Conservation (phyloP, 1,139 yeast species). For the Yamadazyma atlantica region DNA sequence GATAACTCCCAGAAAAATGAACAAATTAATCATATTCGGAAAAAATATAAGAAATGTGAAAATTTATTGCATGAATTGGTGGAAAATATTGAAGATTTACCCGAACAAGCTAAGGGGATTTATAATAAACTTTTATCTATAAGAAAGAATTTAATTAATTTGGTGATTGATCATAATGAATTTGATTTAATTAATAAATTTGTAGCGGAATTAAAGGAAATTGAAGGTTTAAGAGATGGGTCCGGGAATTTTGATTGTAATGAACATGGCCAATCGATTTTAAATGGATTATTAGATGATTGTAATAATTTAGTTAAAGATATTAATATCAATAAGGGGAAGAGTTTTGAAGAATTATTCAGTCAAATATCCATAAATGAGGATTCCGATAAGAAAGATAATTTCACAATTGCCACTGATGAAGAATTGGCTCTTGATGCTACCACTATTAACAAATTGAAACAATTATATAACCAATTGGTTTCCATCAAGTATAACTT, state of each 20-base stretch:
- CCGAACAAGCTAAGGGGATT: slow-evolving; percentile 50
- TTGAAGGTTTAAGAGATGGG: slow-evolving; percentile 33
- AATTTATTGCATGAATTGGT: slow-evolving; percentile 54
- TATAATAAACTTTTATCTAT: slow-evolving; percentile 48
- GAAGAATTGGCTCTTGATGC: slow-evolving; percentile 7
- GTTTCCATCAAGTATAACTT: slow-evolving; percentile 66
- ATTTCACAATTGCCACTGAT: slow-evolving; percentile 3
- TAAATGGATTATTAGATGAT: slow-evolving; percentile 77
- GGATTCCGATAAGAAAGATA: neutral
- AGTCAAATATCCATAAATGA: slow-evolving; percentile 25
- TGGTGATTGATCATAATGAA: slow-evolving; percentile 24
- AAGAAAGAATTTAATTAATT: slow-evolving; percentile 34
- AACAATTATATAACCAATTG: slow-evolving; percentile 38
- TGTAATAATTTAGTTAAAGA: slow-evolving; percentile 76
- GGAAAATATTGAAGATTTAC: slow-evolving; percentile 54
- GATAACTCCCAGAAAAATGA: slow-evolving; percentile 38
- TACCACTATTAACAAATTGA: slow-evolving; percentile 16
- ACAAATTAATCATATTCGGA: slow-evolving; percentile 57
- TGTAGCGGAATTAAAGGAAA: slow-evolving; percentile 24
- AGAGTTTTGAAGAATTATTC: slow-evolving; percentile 21
- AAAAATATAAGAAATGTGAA: slow-evolving; percentile 59
- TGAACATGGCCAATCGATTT: slow-evolving; percentile 50
- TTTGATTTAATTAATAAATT: slow-evolving; percentile 10
- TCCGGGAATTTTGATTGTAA: slow-evolving; percentile 32
- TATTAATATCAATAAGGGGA: slow-evolving; percentile 57